Percentiles rank a stretch among this genome's conserved stretches.
Conservation (phyloP, 345 rosid genomes). For the Eucalyptus erythrocorys region DNA sequence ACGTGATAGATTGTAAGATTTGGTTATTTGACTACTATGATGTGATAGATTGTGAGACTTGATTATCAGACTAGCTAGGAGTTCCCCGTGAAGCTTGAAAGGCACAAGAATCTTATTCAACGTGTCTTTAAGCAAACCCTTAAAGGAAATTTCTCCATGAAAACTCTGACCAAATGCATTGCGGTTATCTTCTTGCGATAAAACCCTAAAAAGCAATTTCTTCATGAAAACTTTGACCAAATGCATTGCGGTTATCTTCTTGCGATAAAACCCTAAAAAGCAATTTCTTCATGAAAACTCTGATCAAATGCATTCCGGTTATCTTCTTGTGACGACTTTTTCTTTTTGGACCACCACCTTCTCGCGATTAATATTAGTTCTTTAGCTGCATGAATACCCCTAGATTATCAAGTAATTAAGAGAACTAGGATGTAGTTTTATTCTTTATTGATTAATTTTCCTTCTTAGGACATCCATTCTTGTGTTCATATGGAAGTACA, state of each 20-base stretch:
- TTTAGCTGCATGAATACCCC: neutral
- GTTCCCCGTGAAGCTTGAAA: neutral
- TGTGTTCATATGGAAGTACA: neutral
- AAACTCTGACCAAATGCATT: neutral
- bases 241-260: neutral
- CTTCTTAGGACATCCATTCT: neutral
- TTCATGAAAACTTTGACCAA: neutral
- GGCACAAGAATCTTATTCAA: neutral
- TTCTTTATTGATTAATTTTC: neutral
- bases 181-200: neutral
- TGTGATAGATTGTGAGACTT: neutral
- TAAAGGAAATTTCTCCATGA: neutral
- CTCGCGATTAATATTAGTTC: neutral
- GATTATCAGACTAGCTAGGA: neutral
- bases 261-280: neutral
- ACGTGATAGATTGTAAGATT: neutral
- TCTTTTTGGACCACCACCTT: neutral
- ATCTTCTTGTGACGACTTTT: neutral
- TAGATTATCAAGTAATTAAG: neutral
- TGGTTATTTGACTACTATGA: neutral
- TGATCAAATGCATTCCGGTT: neutral
- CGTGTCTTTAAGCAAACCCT: neutral
- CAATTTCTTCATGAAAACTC: neutral
- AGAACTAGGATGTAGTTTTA: neutral
- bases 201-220: neutral